Conservation (phyloP, 495 filamentous ascomycete genomes). For the Umbilicaria muhlenbergii region DNA sequence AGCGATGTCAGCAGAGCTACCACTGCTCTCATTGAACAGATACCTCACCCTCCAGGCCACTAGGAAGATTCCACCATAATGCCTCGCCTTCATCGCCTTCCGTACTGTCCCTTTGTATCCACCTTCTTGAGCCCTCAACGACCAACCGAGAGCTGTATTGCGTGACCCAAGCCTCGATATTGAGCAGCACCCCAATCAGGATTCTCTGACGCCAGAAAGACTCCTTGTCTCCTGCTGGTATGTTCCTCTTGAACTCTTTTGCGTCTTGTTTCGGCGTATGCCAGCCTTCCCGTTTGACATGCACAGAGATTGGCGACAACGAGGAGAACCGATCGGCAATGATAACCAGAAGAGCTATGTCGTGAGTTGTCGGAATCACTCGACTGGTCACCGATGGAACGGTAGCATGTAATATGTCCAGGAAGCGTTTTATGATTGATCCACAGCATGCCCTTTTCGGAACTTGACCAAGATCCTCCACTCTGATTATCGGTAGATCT, state of each 20-base stretch:
- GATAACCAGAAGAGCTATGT: conserved; percentile 46
- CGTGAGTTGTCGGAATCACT: conserved; percentile 22
- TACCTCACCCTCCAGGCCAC: conserved; percentile 52
- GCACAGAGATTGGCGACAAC: conserved; percentile 26
- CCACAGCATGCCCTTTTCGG: neutral
- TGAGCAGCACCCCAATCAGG: conserved; percentile 41
- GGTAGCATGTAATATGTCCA: conserved; percentile 6
- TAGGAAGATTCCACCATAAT: conserved; percentile 60
- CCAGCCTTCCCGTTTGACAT: conserved; percentile 20
- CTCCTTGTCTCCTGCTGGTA: conserved; percentile 26
- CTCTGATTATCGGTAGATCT: conserved; percentile 6
- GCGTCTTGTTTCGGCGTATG: conserved; percentile 16
- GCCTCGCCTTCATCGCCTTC: conserved; percentile 24
- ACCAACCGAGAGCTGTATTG: conserved; percentile 44
- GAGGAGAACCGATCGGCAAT: conserved; percentile 52
- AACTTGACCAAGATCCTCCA: conserved; percentile 6
- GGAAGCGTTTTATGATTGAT: neutral
- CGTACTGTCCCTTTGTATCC: conserved; percentile 29
- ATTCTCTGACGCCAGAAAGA: conserved; percentile 47
- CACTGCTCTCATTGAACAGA: neutral
- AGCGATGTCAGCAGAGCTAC: conserved; percentile 4
- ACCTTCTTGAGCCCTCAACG: conserved; percentile 46
- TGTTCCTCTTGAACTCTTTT: conserved; percentile 22
- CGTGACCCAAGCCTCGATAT: conserved; percentile 35
- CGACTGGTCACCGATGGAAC: conserved; percentile 1